Base-by-base conservation (phyloP, 169 alveolate species). In the Plasmodium inui region DNA sequence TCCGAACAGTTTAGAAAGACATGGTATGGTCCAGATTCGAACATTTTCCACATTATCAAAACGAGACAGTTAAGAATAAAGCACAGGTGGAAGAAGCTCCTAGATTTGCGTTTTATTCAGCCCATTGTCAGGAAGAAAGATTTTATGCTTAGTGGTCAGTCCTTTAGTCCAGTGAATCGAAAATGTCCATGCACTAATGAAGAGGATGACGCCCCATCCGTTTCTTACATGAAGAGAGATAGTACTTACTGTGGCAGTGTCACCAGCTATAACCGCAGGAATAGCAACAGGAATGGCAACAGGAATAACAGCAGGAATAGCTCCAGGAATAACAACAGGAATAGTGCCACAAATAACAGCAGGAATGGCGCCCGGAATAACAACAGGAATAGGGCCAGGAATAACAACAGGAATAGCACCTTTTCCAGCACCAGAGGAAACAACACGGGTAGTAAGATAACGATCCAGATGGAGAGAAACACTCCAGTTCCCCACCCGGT, bases 11-110 rank as follows among this genome's bases (percentile, higher is more conserved):
- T 95, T 67, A 85, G 97, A 50, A 93, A 83, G 72, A 84, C 95
- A 28, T 95, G 97, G 97, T 95, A 93, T 79, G 97, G 97, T 0
- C 34, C 72, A 26, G 84, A 90, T 26, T 84, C 93, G 28, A 83
- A 84, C 57, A 32, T 85, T 79, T 84, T 83, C 57, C 92, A 73
- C 78, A 80, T 95, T 82, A 85, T 72, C 46, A 80, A 41, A 82
- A 95, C 95, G 22, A 93, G 85, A 84, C 91, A 91, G 28, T 85
- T 84, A 50, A 76, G 97, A 46, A 84, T 95, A 26, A 84, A 85
- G 67, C 28, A 88, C 28, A 83, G 97, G 28, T 95, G 97, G 97
- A 84, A 86, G 53, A 80, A 90, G 44, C 82, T 94, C 84, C 73
- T 93, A 81, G 90, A 83, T 28, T 89, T 82, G n/a, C 91, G 92